Base-by-base conservation (phyloP, 2,329 filamentous ascomycete species). In the Pseudopithomyces maydicus region DNA sequence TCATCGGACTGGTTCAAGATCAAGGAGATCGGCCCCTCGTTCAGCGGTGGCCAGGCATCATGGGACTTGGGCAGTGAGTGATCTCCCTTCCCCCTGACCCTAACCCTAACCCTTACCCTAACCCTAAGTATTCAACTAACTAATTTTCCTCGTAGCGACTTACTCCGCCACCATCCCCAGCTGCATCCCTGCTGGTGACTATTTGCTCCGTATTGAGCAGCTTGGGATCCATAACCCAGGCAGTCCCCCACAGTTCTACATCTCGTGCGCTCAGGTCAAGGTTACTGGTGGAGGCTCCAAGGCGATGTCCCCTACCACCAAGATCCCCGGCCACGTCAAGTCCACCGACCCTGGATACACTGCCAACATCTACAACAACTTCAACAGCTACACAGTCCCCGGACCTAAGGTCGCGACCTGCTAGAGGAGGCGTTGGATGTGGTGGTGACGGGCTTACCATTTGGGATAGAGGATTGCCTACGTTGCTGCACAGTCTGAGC, bases 161-260 rank as follows among this genome's bases (percentile, higher is more conserved):
- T 75, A 75, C 58, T 63, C 64, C 10, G 77, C 74, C 51, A 73
- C 65, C 5, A 74, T 82, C 35, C 80, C 80, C 6, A 69, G 65
- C 5, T 75, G 74, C 43, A 68, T 77, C 6, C 72, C 80, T 3
- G 66, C 74, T 19, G 80, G 80, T 22, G 73, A 82, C 56, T 82
- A 82, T 63, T 73, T 82, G 17, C 70, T 82, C 36, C 75, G 80
- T 22, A 77, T 79, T 51, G 80, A 83, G 68, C 80, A 82, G 57
- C 79, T 82, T 51, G 80, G 70, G 11, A 74, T 82, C 26, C 79
- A 81, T 67, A 77, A 78, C 61, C 78, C 77, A 5, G 65, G 68
- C 19, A 49, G 51, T 2, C 54, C 62, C 20, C 67, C 68, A n/a
- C 64, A 72, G 26, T 72, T 71, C 61, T 76, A 74, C 61, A 70